phyloP scores from a whole-genome alignment of 148 eudicot genomes.

The Rheum nobile region DNA sequence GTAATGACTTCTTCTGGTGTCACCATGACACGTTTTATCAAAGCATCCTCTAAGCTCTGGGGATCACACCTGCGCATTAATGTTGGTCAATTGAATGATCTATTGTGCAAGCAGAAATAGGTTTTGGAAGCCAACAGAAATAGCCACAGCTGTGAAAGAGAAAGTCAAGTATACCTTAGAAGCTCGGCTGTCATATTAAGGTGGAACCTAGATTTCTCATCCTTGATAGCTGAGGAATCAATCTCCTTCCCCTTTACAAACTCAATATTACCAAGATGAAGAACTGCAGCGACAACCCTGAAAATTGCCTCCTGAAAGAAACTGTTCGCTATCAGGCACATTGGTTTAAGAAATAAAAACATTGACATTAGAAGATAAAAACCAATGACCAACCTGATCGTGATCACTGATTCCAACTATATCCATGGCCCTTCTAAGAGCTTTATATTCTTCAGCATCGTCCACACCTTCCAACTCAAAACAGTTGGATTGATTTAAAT shows the following conservation, averaged over 20 bases:
- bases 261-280: slow-evolving; percentile 88
- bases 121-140: not conserved
- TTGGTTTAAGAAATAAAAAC: not conserved
- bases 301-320: slow-evolving; percentile 78
- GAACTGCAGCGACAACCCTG: slow-evolving; percentile 93
- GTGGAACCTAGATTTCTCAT: slow-evolving; percentile 70
- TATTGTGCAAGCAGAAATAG: not conserved
- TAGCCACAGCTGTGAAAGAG: slow-evolving; percentile 1
- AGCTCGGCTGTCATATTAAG: slow-evolving; percentile 87
- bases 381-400: slow-evolving; percentile 56
- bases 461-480: slow-evolving; percentile 73
- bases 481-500: slow-evolving; percentile 82
- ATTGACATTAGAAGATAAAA: not conserved
- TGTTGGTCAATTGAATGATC: not conserved
- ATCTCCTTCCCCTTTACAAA: slow-evolving; percentile 83
- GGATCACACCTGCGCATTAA: slow-evolving; percentile 40
- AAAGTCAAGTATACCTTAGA: slow-evolving; percentile 37
- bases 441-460: slow-evolving; percentile 82
- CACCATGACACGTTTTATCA: slow-evolving; percentile 53
- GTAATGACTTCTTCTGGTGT: slow-evolving; percentile 61
- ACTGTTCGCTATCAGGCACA: not conserved
- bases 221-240: slow-evolving; percentile 90
- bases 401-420: slow-evolving; percentile 87
- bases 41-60: slow-evolving; percentile 43
- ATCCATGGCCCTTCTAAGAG: slow-evolving; percentile 94